phyloP scores from a whole-genome alignment of 192 early-diverging fungal genomes.

The Coemansia sp. region DNA sequence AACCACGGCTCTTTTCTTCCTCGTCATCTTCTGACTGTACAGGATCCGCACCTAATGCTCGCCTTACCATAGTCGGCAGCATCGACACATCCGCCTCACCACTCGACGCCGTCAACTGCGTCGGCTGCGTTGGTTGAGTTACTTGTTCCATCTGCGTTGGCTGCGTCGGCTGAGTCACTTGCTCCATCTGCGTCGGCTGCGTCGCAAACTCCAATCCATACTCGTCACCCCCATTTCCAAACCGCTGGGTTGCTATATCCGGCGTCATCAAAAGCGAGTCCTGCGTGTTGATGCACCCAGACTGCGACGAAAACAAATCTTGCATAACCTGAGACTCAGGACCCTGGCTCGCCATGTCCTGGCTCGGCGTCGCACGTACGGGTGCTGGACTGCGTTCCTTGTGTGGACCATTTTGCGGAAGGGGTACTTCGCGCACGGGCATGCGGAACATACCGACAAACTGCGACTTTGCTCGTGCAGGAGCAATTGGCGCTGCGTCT shows the following conservation, averaged over 20 bases:
- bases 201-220: neutral
- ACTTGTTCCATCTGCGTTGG: neutral
- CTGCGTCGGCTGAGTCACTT: conserved; percentile 24
- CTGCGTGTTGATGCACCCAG: conserved; percentile 31
- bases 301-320: conserved; percentile 28
- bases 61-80: neutral
- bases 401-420: neutral
- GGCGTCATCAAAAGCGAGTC: conserved; percentile 53
- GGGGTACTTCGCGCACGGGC: conserved; percentile 17
- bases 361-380: neutral
- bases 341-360: neutral
- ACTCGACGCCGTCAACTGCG: neutral
- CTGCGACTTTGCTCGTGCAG: conserved; percentile 19
- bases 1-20: neutral
- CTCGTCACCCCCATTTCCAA: too few species aligned
- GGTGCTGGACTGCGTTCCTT: neutral
- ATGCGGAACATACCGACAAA: conserved; percentile 51
- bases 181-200: conserved; percentile 27
- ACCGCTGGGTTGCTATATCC: conserved; percentile 1
- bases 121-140: neutral
- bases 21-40: neutral
- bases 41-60: neutral
- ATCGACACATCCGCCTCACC: neutral
- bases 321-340: conserved; percentile 30
- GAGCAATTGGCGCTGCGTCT: neutral